These are phyloP conservation scores for Ceratocystis alfenasii DNA, from an alignment of 2,329 filamentous ascomycete species.

Conservation along the genomic window DNA sequence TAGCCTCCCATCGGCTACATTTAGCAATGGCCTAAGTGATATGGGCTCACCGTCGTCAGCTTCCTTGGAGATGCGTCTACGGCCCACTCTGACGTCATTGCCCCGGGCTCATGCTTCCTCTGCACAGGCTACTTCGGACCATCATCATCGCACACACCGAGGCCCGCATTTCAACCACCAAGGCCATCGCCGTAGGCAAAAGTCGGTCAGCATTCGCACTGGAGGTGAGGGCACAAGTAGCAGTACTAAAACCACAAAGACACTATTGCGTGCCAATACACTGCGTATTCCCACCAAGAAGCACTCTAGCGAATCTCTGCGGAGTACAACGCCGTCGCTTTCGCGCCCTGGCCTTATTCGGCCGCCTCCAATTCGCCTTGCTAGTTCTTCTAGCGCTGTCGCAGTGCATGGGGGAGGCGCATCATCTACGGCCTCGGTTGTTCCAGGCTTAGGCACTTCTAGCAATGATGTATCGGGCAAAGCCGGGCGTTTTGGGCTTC, in stretches of 20 bases:
- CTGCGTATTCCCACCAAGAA: slow-evolving; percentile 38
- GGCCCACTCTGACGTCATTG: slow-evolving; percentile 59
- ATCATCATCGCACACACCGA: slow-evolving; percentile 1
- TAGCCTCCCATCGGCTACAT: slow-evolving; percentile 24
- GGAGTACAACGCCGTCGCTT: slow-evolving; percentile 28
- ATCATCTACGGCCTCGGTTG: neutral
- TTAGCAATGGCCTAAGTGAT: slow-evolving; percentile 24
- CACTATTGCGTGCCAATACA: slow-evolving; percentile 34
- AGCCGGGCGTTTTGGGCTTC: slow-evolving; percentile 41
- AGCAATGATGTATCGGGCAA: neutral
- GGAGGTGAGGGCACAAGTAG: slow-evolving; percentile 31
- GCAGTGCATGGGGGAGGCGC: slow-evolving; percentile 1
- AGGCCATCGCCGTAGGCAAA: slow-evolving; percentile 28
- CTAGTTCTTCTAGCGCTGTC: neutral
- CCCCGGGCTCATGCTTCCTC: slow-evolving; percentile 6
- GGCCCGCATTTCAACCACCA: slow-evolving; percentile 10
- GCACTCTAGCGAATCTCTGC: slow-evolving; percentile 45
- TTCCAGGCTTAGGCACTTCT: neutral
- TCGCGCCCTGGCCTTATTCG: slow-evolving; percentile 26
- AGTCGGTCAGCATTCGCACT: slow-evolving; percentile 39
- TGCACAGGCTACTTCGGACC: slow-evolving; percentile 12
- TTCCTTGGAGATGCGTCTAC: slow-evolving; percentile 60
- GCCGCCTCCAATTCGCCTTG: slow-evolving; percentile 1
- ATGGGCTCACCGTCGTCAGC: slow-evolving; percentile 29
- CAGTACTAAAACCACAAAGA: neutral